Evolutionary conservation across 768 basidiomycete species (phyloP).

Genomic region (Hericium coralloides): DNA sequence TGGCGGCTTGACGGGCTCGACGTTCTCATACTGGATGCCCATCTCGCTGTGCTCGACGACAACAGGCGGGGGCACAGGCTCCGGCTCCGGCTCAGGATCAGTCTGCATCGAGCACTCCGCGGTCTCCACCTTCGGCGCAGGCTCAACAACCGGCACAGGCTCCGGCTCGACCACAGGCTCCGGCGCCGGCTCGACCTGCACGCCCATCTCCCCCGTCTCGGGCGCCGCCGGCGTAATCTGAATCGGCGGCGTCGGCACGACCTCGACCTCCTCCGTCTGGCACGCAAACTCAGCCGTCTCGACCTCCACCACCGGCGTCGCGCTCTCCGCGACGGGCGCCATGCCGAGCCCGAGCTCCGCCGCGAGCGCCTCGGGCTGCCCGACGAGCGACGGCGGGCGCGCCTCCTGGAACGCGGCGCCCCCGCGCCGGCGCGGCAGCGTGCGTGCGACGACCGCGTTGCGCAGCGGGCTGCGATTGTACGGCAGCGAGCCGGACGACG

Average conservation of each 20-base stretch:
- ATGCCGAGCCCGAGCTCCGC: conserved; percentile 44
- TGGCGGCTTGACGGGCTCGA: conserved; percentile 21
- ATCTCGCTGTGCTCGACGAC: conserved; percentile 30
- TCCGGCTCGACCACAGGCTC: conserved; percentile 2
- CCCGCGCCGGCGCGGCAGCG: conserved; percentile 48
- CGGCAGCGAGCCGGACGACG: conserved; percentile 31
- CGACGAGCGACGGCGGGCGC: conserved; percentile 62
- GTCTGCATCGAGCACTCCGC: conserved; percentile 25
- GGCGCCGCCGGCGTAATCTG: conserved; percentile 20
- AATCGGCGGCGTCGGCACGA: conserved; percentile 19
- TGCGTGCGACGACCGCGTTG: conserved; percentile 43
- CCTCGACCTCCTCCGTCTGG: conserved; percentile 54
- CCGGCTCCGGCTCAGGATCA: conserved; percentile 15
- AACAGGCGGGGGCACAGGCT: neutral
- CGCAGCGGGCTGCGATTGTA: conserved; percentile 53
- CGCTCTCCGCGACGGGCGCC: conserved; percentile 33
- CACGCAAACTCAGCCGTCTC: conserved; percentile 55
- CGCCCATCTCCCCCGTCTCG: conserved; percentile 22
- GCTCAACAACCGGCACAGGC: neutral
- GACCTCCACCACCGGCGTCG: conserved; percentile 7
- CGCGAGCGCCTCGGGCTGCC: conserved; percentile 63
- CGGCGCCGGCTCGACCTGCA: conserved; percentile 23
- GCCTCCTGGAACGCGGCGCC: conserved; percentile 64
- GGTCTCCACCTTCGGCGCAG: conserved; percentile 9
- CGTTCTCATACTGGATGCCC: conserved; percentile 38